Percentiles rank a stretch among this genome's conserved stretches.
Conservation (phyloP, 192 early-diverging fungal species). For the Coemansia sp. region DNA sequence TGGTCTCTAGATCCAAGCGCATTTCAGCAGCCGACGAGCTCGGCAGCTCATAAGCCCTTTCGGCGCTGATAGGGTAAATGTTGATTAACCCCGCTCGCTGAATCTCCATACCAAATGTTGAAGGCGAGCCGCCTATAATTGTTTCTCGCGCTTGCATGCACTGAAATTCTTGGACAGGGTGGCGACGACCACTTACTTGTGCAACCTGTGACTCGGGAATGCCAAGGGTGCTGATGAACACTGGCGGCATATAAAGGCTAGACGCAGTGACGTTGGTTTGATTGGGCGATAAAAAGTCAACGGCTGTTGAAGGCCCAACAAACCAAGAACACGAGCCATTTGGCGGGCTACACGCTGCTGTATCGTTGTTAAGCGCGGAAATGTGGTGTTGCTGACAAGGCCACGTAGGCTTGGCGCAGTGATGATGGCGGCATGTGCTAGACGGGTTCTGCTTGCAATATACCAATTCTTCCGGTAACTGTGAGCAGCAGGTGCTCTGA, state of each 20-base stretch:
- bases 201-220: not conserved
- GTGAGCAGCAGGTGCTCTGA: not conserved
- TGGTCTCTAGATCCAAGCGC: not conserved
- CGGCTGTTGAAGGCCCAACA: not conserved
- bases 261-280: not conserved
- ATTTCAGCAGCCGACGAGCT: not conserved
- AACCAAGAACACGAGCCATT: not conserved
- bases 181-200: conserved; percentile 8
- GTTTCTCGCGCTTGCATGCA: conserved; percentile 7
- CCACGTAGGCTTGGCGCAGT: too few relatives aligned
- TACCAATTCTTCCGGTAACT: not conserved
- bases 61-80: not conserved
- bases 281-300: not conserved
- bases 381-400: too few relatives aligned
- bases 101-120: not conserved
- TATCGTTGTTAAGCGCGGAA: too few relatives aligned
- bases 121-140: not conserved
- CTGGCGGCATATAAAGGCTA: not conserved
- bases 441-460: not conserved
- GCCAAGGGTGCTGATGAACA: not conserved
- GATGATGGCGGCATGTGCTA: too few relatives aligned
- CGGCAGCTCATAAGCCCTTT: not conserved
- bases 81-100: conserved; percentile 1
- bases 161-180: conserved; percentile 5
- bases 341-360: not conserved